Evolutionary conservation across 345 rosid species (phyloP).

Genomic region (Populus deltoides): DNA sequence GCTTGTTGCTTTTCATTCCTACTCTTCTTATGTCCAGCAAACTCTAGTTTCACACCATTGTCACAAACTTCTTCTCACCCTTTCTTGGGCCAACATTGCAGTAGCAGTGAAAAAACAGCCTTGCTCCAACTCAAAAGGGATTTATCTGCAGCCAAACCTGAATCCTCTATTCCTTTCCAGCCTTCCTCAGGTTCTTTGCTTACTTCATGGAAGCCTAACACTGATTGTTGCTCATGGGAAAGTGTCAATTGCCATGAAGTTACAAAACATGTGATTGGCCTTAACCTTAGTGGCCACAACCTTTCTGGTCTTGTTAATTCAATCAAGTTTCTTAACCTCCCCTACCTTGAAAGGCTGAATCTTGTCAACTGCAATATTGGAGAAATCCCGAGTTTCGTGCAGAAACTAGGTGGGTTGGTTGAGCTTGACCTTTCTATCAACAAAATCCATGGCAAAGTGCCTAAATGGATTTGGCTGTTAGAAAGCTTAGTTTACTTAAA

Average conservation of each 20-base stretch:
- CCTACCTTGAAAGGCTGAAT: neutral
- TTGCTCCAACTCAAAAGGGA: neutral
- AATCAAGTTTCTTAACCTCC: neutral
- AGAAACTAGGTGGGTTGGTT: neutral
- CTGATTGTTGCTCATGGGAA: neutral
- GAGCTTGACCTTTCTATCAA: neutral
- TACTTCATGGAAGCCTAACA: neutral
- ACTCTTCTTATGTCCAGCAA: neutral
- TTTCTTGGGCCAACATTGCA: neutral
- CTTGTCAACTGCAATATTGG: neutral
- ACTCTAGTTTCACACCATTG: neutral
- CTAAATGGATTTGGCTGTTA: neutral
- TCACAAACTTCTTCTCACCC: neutral
- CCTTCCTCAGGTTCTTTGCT: neutral
- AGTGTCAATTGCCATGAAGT: neutral
- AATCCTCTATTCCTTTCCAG: neutral
- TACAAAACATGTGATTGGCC: neutral
- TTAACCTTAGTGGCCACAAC: neutral
- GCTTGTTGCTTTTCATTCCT: neutral
- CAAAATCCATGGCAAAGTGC: neutral
- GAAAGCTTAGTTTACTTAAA: neutral
- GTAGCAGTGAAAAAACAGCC: neutral
- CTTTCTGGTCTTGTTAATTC: neutral
- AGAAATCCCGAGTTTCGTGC: neutral
- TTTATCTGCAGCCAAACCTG: neutral